Base-by-base conservation (phyloP, 2,329 filamentous ascomycete genomes). In the Penicillium sp. region DNA sequence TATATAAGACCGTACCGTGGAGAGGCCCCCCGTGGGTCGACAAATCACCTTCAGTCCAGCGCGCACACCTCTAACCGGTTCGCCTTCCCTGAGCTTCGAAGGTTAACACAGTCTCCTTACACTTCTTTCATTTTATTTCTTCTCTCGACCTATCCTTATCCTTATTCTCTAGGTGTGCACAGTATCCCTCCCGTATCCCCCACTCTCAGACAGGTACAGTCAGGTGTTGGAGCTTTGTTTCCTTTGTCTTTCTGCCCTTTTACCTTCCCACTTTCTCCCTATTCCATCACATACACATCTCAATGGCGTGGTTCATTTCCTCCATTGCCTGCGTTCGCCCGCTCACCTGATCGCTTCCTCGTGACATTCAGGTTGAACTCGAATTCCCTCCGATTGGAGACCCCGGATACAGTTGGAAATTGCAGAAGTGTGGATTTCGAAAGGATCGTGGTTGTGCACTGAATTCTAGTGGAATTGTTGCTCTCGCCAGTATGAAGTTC, bases 401-500 rank as follows among this genome's bases (percentile, higher is more conserved):
- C 36, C 52, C 29, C 27, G 13, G 9, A 43, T 11, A 33, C 21
- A 27, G 15, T 50, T 27, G 16, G 29, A 50, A 16, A 39, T 53
- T 41, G 27, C 21, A 34, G 21, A 49, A 49, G 21, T 9, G 21
- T 41, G 43, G 16, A 36, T 16, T 21, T 15, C 3, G 29, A 25
- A 50, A 40, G 10, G 23, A 38, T 34, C 25, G 46, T 31, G 6
- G 25, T 36, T 27, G 5, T 23, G 48, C 13, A 31, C 45, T 25
- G 45, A 36, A 34, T n/a, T n/a, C 31, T 33, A 34, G 15, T 16
- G 29, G 29, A 34, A 16, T n/a, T 25, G 5, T 25, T 23, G 21
- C 15, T 40, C 49, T 48, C 44, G 47, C 45, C 68, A 76, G 58
- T 16, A 81, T 81, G 79, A 81, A 81, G 67, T 81, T 81, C 66